Percentiles rank a stretch among this genome's conserved stretches.
phyloP scores from a whole-genome alignment of 257 asterid genomes.

The Perilla frutescens region DNA sequence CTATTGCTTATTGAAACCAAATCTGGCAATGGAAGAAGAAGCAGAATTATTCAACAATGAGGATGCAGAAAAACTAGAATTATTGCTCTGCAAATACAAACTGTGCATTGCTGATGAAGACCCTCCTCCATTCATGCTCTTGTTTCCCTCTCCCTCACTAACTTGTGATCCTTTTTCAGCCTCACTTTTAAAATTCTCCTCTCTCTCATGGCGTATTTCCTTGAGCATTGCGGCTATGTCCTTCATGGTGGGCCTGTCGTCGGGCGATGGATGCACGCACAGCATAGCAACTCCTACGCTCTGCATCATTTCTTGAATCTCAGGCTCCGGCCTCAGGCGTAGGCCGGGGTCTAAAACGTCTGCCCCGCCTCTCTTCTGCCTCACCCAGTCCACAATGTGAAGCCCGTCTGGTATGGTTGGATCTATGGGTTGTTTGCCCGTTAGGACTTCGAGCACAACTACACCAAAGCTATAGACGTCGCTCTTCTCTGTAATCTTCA shows the following conservation, averaged over 20 bases:
- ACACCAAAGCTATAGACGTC: constrained; percentile 87
- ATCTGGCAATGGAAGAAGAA: constrained; percentile 49
- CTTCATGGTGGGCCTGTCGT: constrained; percentile 84
- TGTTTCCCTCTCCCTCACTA: constrained; percentile 31
- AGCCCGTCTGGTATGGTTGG: constrained; percentile 81
- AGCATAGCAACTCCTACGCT: constrained; percentile 84
- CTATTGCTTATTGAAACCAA: constrained; percentile 44
- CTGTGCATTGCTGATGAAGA: constrained; percentile 57
- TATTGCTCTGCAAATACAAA: constrained; percentile 60
- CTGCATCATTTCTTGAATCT: constrained; percentile 78
- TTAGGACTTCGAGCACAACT: constrained; percentile 74
- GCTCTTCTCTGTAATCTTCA: constrained; percentile 79
- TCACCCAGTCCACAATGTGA: constrained; percentile 86
- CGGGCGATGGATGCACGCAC: constrained; percentile 68
- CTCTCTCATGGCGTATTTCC: constrained; percentile 73
- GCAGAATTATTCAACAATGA: constrained; percentile 65
- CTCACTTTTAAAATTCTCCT: constrained; percentile 55
- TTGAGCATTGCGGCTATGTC: constrained; percentile 81
- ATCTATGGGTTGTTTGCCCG: constrained; percentile 85
- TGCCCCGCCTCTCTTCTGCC: constrained; percentile 56
- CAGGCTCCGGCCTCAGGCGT: constrained; percentile 54
- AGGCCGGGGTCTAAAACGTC: constrained; percentile 62
- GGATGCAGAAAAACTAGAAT: constrained; percentile 78
- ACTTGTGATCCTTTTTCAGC: constrained; percentile 45
- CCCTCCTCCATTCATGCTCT: constrained; percentile 42